Evolutionary conservation across 306 rosid genomes (phyloP), one percentile per base, ranked within the genome.

Genomic region (Malus sylvestris): DNA sequence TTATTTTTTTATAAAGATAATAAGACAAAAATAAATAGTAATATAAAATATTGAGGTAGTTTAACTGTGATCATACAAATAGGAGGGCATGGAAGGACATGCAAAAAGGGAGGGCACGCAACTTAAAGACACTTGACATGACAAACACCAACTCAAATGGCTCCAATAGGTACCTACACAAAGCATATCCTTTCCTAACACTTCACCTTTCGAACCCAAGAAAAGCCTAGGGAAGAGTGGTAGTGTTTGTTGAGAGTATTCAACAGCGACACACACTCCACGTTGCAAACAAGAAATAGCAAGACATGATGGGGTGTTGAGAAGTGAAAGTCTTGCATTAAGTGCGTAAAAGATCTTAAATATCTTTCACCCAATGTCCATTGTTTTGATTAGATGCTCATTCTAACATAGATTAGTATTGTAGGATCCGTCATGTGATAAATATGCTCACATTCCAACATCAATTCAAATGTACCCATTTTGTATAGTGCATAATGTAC

Each of bases 111-210:
- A 25, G 25, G 25, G 25, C 25, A 25, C 70, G 10, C 51, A 10
- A 66, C 51, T 10, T 38, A 66, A 35, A 9, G 70, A 66, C 18
- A 35, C 70, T 33, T 66, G 70, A 66, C 51, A 66, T 66, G 70
- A 66, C 70, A 66, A 66, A 66, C 70, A 66, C 70, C 70, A 66
- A 35, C 51, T 35, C 27, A 10, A 19, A 35, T 66, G 70, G 70
- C 20, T 38, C 27, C 27, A 66, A 66, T 25, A 20, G 13, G 42
- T 63, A 30, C 68, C n/a, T 30, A 32, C 68, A 5, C 19, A 27
- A 27, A 35, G 46, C 25, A 19, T 65, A 66, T 20, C 49, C 29
- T 35, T 11, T 19, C 3, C 8, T 20, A 38, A n/a, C 33, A 27
- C 29, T 4, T 35, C 35, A 10, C 42, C 51, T 66, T 38, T 20